Evolutionary conservation across 176 grass and related monocot species (phyloP).

Genomic region (Eragrostis nindensis): DNA sequence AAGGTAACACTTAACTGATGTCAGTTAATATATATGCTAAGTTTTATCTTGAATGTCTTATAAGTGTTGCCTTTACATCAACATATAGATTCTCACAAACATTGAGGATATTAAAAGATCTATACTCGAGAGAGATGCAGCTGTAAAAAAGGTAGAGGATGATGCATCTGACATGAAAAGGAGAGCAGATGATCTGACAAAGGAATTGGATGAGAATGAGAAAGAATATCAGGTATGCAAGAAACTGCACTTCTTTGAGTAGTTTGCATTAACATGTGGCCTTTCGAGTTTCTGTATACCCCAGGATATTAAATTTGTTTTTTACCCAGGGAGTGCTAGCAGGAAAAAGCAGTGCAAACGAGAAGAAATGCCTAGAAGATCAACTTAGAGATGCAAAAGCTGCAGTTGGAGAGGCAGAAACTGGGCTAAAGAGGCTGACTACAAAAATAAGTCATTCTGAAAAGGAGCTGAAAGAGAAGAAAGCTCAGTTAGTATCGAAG

Average conservation of each 20-base stretch:
- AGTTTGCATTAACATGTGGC: slow-evolving; percentile 13
- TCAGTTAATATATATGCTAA: neutral
- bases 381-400: slow-evolving; percentile 98
- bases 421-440: slow-evolving; percentile 72
- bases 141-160: slow-evolving; percentile 73
- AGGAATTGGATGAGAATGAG: slow-evolving; percentile 70
- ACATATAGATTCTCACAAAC: slow-evolving; percentile 65
- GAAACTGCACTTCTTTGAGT: slow-evolving; percentile 12
- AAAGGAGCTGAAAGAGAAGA: slow-evolving; percentile 91
- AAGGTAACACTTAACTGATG: slow-evolving; percentile 61
- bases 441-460: slow-evolving; percentile 89
- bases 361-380: slow-evolving; percentile 98
- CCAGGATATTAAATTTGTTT: slow-evolving; percentile 24
- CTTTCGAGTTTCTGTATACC: slow-evolving; percentile 24
- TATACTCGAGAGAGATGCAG: slow-evolving; percentile 73
- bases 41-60: slow-evolving; percentile 33
- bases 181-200: slow-evolving; percentile 73
- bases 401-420: slow-evolving; percentile 83
- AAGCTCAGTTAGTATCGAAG: slow-evolving; percentile 69
- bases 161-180: slow-evolving; percentile 76
- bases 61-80: slow-evolving; percentile 4
- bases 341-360: slow-evolving; percentile 83
- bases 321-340: slow-evolving; percentile 83
- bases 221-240: slow-evolving; percentile 84
- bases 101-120: slow-evolving; percentile 87